Evolutionary conservation across 2,329 filamentous ascomycete species (phyloP).

Genomic region (Pseudonectria buxi): DNA sequence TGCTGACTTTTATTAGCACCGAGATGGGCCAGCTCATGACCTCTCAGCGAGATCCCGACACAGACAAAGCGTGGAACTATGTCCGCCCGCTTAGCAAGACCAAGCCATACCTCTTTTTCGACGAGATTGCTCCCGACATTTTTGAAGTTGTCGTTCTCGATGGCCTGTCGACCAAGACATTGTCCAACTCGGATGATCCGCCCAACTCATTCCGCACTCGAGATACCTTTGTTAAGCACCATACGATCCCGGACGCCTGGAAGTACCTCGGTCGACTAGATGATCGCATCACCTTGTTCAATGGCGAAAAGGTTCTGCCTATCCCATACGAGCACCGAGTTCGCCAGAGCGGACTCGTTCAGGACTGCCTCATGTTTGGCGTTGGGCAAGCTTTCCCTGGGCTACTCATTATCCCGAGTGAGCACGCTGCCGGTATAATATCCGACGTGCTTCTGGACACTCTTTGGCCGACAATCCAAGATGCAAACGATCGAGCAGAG

Average conservation of each 20-base stretch:
- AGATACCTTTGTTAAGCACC: slow-evolving; percentile 38
- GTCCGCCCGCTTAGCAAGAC: slow-evolving; percentile 33
- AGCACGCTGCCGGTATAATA: slow-evolving; percentile 33
- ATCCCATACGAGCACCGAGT: slow-evolving; percentile 46
- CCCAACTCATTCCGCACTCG: slow-evolving; percentile 37
- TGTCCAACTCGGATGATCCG: slow-evolving; percentile 28
- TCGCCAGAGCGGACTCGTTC: slow-evolving; percentile 43
- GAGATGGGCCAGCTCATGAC: slow-evolving; percentile 58
- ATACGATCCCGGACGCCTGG: slow-evolving; percentile 34
- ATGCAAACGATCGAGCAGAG: slow-evolving; percentile 42
- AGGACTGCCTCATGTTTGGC: slow-evolving; percentile 53
- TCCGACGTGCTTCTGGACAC: slow-evolving; percentile 39
- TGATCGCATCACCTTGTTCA: slow-evolving; percentile 38
- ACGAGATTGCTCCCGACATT: slow-evolving; percentile 23
- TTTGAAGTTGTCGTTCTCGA: slow-evolving; percentile 33
- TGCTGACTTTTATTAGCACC: slow-evolving; percentile 34
- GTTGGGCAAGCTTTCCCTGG: slow-evolving; percentile 46
- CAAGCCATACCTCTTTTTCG: slow-evolving; percentile 19
- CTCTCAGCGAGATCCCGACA: slow-evolving; percentile 41
- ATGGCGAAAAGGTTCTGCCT: slow-evolving; percentile 43
- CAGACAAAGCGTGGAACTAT: slow-evolving; percentile 56
- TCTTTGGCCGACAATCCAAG: slow-evolving; percentile 43
- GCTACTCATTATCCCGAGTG: slow-evolving; percentile 44
- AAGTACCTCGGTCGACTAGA: slow-evolving; percentile 40
- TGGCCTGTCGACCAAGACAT: slow-evolving; percentile 31